Evolutionary conservation across 2,329 filamentous ascomycete genomes (phyloP), one percentile per base, ranked within the genome.

Genomic region (Ceratocystis huliohia): DNA sequence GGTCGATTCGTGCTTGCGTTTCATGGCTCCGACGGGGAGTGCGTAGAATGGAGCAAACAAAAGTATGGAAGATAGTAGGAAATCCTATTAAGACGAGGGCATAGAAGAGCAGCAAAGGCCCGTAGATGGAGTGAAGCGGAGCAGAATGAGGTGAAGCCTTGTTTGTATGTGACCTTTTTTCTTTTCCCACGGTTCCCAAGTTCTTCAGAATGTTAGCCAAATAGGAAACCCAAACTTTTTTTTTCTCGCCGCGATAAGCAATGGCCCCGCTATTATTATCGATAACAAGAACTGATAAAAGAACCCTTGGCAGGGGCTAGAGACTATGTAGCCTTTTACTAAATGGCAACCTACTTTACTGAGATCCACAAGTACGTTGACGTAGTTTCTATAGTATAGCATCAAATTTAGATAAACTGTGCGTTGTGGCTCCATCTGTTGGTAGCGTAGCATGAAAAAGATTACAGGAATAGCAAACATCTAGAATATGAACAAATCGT

Each of bases 1-100:
- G 69, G 79, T 80, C 67, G 80, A 78, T 69, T 84, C 79, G 69
- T 85, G 77, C 76, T 87, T 87, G 68, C 84, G 79, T 75, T 86
- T 87, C 82, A 84, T 84, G 61, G 28, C 61, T 41, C 37, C 37
- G 13, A 41, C 37, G 13, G 13, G 10, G 64, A 20, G 28, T 56
- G 22, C 41, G 41, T 33, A 15, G 45, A 7, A 15, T 22, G 25
- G 41, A 20, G 25, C 5, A 15, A 63, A 65, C 30, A 63, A 62
- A 70, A 66, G 67, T 68, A 67, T 68, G 67, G 37, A 30, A 68
- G 57, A 65, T 65, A 59, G 69, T 48, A 61, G 63, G 50, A 28
- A 22, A 2, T 48, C 13, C 15, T 30, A 48, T 63, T 63, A 68
- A 61, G 53, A 71, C 71, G 71, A 69, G 50, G 57, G 33, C 25